These are phyloP conservation scores for Diutina neorugosa DNA, from an alignment of 1,139 yeast genomes.

Conservation along the genomic window DNA sequence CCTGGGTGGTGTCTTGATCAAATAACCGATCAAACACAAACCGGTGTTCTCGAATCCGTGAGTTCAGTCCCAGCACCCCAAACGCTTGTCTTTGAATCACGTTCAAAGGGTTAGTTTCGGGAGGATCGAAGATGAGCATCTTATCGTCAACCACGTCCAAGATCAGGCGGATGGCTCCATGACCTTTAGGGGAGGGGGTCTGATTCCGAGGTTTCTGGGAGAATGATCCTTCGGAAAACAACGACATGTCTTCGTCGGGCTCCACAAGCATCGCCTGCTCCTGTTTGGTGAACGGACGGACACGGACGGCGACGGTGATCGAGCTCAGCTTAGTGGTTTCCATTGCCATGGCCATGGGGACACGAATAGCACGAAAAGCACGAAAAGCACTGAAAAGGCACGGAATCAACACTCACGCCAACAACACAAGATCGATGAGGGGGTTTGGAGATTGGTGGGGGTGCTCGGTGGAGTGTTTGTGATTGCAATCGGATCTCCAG, in stretches of 20 bases:
- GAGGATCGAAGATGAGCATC: constrained; percentile 86
- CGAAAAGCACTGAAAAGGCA: not conserved
- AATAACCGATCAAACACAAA: constrained; percentile 77
- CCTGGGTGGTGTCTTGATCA: constrained; percentile 52
- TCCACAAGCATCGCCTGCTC: constrained; percentile 39
- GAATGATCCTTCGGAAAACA: constrained; percentile 47
- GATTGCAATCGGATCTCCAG: not conserved
- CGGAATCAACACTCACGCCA: not conserved
- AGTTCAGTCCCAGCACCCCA: not conserved
- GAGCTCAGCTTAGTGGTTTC: constrained; percentile 38
- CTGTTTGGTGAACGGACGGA: constrained; percentile 63
- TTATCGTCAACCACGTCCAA: constrained; percentile 78
- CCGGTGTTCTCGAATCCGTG: constrained; percentile 44
- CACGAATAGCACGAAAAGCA: no score
- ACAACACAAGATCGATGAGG: not conserved
- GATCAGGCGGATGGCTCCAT: constrained; percentile 46
- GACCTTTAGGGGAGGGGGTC: constrained; percentile 5
- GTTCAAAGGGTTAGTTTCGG: constrained; percentile 57
- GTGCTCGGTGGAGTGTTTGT: not conserved
- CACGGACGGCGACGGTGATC: constrained; percentile 68
- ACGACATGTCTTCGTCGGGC: constrained; percentile 23
- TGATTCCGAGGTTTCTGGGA: constrained; percentile 12
- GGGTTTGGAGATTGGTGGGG: no score
- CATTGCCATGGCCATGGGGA: not conserved
- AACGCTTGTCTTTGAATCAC: constrained; percentile 19